phyloP scores from a whole-genome alignment of 345 rosid species.

The Arabidopsis arenosa region DNA sequence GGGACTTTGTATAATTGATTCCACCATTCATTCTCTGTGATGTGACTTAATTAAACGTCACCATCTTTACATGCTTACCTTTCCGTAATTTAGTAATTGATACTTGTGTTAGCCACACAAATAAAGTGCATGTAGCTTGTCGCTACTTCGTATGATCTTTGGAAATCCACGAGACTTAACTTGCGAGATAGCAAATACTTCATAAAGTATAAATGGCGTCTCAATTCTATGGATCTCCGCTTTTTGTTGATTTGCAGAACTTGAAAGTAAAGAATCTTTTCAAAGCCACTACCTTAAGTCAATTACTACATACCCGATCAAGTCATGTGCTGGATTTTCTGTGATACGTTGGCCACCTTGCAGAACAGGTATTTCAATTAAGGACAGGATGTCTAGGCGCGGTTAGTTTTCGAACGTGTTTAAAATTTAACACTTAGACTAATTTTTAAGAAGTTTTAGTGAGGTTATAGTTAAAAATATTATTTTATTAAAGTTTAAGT shows the following conservation, averaged over 20 bases:
- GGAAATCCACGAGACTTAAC: background rate
- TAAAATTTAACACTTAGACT: no score
- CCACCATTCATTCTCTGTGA: background rate
- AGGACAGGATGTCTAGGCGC: no score
- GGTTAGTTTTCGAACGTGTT: no score
- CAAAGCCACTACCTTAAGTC: slow-evolving; percentile 59
- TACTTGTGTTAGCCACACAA: slow-evolving; percentile 22
- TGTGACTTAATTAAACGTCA: background rate
- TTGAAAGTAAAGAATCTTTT: slow-evolving; percentile 41
- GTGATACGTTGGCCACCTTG: slow-evolving; percentile 82
- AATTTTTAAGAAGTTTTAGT: no score
- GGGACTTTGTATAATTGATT: slow-evolving; percentile 8
- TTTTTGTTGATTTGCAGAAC: slow-evolving; percentile 52
- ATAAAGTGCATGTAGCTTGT: background rate
- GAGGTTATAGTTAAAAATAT: no score
- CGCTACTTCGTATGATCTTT: background rate
- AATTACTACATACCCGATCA: slow-evolving; percentile 78
- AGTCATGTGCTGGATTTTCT: slow-evolving; percentile 91
- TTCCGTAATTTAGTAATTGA: background rate
- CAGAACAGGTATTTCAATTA: slow-evolving; percentile 64
- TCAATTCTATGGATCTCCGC: slow-evolving; percentile 25
- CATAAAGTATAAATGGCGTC: background rate
- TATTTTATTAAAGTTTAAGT: no score
- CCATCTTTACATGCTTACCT: slow-evolving; percentile 14
- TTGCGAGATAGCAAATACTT: slow-evolving; percentile 20